These are phyloP conservation scores for Chaetomiaceae sp. DNA, from an alignment of 2,329 filamentous ascomycete genomes.

Conservation along the genomic window DNA sequence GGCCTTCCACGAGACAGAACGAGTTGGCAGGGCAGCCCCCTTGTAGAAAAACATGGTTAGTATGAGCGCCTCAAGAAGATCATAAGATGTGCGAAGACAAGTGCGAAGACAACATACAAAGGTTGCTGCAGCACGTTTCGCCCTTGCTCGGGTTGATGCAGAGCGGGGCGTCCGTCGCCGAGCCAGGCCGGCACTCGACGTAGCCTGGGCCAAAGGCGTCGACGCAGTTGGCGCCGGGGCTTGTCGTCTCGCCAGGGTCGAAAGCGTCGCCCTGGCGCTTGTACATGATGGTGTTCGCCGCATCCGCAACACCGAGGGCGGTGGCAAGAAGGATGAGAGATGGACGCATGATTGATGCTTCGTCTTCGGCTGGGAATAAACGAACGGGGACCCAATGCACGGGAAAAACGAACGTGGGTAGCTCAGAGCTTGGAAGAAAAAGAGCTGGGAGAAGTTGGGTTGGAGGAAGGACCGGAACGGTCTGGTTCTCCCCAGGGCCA, in stretches of 20 bases:
- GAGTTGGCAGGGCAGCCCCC: slow-evolving; percentile 10
- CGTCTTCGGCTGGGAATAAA: neutral
- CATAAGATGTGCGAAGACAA: too few species aligned
- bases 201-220: slow-evolving; percentile 13
- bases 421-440: neutral
- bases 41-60: neutral
- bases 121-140: slow-evolving; percentile 10
- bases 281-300: slow-evolving; percentile 1
- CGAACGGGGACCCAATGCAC: neutral
- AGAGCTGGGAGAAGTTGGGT: too few species aligned
- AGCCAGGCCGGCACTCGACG: slow-evolving; percentile 9
- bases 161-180: neutral
- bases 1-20: slow-evolving; percentile 11
- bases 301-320: neutral
- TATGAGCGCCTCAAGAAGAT: too few species aligned
- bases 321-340: neutral
- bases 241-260: slow-evolving; percentile 9
- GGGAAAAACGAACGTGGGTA: neutral
- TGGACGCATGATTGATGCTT: neutral
- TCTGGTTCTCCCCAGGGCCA: too few species aligned
- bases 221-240: slow-evolving; percentile 7
- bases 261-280: slow-evolving; percentile 10
- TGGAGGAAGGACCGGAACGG: too few species aligned
- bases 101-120: slow-evolving; percentile 4
- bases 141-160: slow-evolving; percentile 11